phyloP scores from a whole-genome alignment of 805 yeast genomes.

The Candida pini region DNA sequence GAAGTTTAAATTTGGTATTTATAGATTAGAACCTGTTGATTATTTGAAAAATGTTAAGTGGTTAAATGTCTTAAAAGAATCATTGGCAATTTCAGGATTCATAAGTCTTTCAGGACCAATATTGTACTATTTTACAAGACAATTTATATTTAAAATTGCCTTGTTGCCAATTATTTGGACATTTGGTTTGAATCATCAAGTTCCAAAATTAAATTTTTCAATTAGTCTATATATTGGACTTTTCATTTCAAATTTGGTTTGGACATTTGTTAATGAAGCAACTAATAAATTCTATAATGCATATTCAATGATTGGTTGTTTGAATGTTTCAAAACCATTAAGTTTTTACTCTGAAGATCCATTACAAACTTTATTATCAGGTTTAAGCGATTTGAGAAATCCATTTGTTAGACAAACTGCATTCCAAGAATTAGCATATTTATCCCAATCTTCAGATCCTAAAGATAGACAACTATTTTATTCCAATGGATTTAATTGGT shows the following conservation, averaged over 20 bases:
- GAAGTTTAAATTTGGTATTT: slow-evolving; percentile 38
- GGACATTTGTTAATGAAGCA: slow-evolving; percentile 45
- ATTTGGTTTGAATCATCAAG: slow-evolving; percentile 33
- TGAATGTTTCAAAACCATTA: slow-evolving; percentile 59
- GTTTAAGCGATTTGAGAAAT: slow-evolving; percentile 45
- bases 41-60: slow-evolving; percentile 19
- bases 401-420: slow-evolving; percentile 57
- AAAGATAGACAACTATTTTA: slow-evolving; percentile 51
- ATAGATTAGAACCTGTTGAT: slow-evolving; percentile 35
- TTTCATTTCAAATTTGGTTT: slow-evolving; percentile 30
- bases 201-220: slow-evolving; percentile 36
- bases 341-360: slow-evolving; percentile 57
- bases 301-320: slow-evolving; percentile 66
- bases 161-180: slow-evolving; percentile 26
- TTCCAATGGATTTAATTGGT: slow-evolving; percentile 44
- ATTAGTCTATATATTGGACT: slow-evolving; percentile 26
- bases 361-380: slow-evolving; percentile 56
- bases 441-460: slow-evolving; percentile 44
- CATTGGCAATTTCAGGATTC: slow-evolving; percentile 29
- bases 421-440: slow-evolving; percentile 67
- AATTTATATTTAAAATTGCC: slow-evolving; percentile 35
- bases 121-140: slow-evolving; percentile 35
- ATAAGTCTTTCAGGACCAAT: slow-evolving; percentile 32
- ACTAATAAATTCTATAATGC: slow-evolving; percentile 55
- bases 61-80: slow-evolving; percentile 31